A percentile compares a stretch with the other conserved stretches of the same genome.
Evolutionary conservation across 805 yeast species (phyloP).

Genomic region (Suhomyces kilbournensis): DNA sequence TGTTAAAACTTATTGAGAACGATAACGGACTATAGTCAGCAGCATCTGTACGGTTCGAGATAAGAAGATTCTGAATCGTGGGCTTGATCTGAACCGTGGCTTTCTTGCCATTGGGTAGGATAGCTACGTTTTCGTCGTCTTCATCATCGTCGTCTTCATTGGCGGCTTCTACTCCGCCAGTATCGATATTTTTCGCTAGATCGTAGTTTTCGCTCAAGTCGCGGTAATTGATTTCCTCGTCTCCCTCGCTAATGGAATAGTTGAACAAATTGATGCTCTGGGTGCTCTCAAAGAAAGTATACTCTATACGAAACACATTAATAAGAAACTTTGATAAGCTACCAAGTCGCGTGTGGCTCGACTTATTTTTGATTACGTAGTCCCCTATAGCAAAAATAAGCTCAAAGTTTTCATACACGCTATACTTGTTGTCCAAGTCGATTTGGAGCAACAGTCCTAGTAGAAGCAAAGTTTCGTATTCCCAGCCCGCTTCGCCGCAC

Average conservation of each 20-base stretch:
- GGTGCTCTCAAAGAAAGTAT: constrained; percentile 45
- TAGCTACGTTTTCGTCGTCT: constrained; percentile 1
- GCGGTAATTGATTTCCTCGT: constrained; percentile 39
- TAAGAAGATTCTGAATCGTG: constrained; percentile 14
- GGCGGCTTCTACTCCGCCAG: constrained; percentile 12
- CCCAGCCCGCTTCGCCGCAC: constrained; percentile 14
- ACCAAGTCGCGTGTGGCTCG: constrained; percentile 11
- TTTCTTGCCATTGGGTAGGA: background rate
- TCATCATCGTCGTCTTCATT: constrained; percentile 15
- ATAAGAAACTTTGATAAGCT: constrained; percentile 26
- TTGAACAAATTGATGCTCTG: constrained; percentile 47
- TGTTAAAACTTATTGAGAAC: constrained; percentile 27
- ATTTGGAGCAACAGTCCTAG: constrained; percentile 36
- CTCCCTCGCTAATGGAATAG: constrained; percentile 38
- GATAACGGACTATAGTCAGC: constrained; percentile 19
- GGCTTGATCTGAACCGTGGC: constrained; percentile 22
- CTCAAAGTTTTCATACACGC: constrained; percentile 43
- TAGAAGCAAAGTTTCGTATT: constrained; percentile 33
- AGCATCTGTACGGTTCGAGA: constrained; percentile 1
- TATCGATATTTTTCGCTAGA: constrained; percentile 12
- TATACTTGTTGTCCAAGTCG: constrained; percentile 35
- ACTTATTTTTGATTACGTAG: constrained; percentile 20
- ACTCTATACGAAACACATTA: constrained; percentile 29
- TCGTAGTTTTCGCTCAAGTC: constrained; percentile 42
- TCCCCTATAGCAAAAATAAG: constrained; percentile 42